These are phyloP conservation scores for Rosa chinensis DNA, from an alignment of 306 rosid species.

Conservation along the genomic window DNA sequence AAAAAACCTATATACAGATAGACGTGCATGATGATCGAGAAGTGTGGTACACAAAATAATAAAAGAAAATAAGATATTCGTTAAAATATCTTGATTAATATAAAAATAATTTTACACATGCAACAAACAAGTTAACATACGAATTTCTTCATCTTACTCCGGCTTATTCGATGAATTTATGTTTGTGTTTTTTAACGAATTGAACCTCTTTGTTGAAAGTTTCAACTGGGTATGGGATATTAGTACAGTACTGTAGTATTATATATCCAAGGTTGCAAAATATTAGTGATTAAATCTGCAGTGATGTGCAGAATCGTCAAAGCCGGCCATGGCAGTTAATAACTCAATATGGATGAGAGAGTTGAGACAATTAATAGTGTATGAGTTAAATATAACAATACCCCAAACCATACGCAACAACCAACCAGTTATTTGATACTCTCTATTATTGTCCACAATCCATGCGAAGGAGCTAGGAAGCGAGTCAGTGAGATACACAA, in stretches of 20 bases:
- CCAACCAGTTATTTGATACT: background rate
- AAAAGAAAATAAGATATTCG: background rate
- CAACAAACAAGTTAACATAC: background rate
- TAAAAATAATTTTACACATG: background rate
- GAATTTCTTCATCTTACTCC: background rate
- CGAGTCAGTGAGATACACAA: background rate
- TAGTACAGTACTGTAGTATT: too few relatives aligned
- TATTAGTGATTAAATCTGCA: background rate
- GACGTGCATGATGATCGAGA: background rate
- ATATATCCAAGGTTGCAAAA: background rate
- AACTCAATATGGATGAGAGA: background rate
- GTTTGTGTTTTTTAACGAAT: background rate
- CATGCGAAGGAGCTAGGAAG: conserved; percentile 1
- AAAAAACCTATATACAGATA: background rate
- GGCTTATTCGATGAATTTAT: background rate
- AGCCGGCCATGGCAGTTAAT: conserved; percentile 6
- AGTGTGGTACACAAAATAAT: background rate
- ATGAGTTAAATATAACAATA: background rate
- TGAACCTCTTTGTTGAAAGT: background rate
- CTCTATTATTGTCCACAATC: conserved; percentile 14
- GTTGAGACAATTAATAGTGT: background rate
- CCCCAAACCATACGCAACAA: conserved; percentile 9
- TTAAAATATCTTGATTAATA: background rate
- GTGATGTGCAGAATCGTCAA: background rate
- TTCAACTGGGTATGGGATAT: background rate